phyloP scores from a whole-genome alignment of 2,329 filamentous ascomycete species.

The Colletotrichum coccodes region DNA sequence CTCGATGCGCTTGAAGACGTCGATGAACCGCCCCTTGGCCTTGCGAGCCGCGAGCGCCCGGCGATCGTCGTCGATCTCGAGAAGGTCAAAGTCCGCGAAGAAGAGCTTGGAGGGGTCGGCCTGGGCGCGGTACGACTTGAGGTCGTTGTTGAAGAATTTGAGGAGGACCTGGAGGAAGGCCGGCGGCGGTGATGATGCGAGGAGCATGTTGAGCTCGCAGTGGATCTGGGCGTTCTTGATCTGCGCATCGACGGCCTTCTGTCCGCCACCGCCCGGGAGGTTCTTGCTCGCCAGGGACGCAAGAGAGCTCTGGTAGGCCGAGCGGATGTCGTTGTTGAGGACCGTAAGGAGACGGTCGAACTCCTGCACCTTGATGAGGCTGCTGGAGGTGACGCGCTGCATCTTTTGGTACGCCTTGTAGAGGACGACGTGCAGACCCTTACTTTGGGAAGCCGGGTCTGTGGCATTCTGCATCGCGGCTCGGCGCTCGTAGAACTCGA shows the following conservation, averaged over 20 bases:
- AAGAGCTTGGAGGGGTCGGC: slow-evolving; percentile 76
- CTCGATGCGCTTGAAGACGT: slow-evolving; percentile 69
- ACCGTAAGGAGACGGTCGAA: slow-evolving; percentile 70
- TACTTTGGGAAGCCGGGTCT: slow-evolving; percentile 49
- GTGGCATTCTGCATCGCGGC: slow-evolving; percentile 50
- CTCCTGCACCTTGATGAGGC: slow-evolving; percentile 67
- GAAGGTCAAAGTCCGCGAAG: slow-evolving; percentile 76
- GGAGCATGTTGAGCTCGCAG: slow-evolving; percentile 62
- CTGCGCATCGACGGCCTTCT: slow-evolving; percentile 54
- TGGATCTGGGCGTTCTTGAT: slow-evolving; percentile 59
- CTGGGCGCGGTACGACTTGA: slow-evolving; percentile 66
- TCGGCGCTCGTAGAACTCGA: slow-evolving; percentile 59
- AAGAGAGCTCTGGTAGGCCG: slow-evolving; percentile 58
- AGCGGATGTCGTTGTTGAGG: slow-evolving; percentile 60
- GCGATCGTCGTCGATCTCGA: slow-evolving; percentile 72
- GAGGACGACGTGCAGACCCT: slow-evolving; percentile 60
- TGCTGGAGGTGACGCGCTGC: slow-evolving; percentile 59
- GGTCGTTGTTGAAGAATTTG: slow-evolving; percentile 69
- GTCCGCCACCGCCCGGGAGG: slow-evolving; percentile 48
- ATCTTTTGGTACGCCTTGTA: slow-evolving; percentile 67
- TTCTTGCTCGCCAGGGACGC: slow-evolving; percentile 58
- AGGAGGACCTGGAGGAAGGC: slow-evolving; percentile 68
- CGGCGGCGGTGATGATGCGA: slow-evolving; percentile 57
- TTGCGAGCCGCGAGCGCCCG: slow-evolving; percentile 54
- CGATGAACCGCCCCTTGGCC: slow-evolving; percentile 53